phyloP scores from a whole-genome alignment of 352 stramenopile species.

The Pythium vanterpoolii region DNA sequence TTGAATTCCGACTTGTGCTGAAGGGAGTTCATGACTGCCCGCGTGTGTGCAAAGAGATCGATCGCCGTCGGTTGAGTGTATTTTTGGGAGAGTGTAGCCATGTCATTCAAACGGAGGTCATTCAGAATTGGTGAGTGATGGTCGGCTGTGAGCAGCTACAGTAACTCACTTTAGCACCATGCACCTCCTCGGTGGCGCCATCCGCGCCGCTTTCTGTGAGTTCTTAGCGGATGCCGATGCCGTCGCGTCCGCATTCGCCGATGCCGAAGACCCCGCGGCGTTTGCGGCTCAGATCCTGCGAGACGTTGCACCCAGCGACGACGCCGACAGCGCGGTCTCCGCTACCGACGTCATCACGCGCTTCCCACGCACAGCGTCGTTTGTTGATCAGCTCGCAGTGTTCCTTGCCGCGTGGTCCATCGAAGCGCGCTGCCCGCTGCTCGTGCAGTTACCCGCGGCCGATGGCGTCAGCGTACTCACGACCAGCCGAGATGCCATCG shows the following conservation, averaged over 20 bases:
- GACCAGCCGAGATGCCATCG: constrained; percentile 29
- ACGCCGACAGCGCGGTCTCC: neutral
- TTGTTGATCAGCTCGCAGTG: constrained; percentile 43
- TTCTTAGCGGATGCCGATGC: neutral
- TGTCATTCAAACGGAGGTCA: neutral
- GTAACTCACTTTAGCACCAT: neutral
- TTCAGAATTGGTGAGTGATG: neutral
- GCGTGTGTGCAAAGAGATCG: neutral
- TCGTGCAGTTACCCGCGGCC: constrained; percentile 22
- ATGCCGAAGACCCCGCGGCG: constrained; percentile 31
- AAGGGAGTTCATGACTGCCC: too few species aligned
- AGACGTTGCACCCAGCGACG: neutral
- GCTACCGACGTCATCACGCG: constrained; percentile 16
- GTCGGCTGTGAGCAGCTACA: neutral
- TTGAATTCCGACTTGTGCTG: too few species aligned
- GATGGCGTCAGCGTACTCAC: constrained; percentile 36
- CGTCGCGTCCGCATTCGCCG: constrained; percentile 5
- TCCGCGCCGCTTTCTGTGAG: neutral
- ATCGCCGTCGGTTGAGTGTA: too few species aligned
- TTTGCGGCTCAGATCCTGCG: constrained; percentile 46
- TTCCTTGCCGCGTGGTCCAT: constrained; percentile 41
- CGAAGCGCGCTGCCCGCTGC: constrained; percentile 32
- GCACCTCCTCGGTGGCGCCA: neutral
- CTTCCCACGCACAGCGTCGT: constrained; percentile 22
- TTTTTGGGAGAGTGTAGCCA: too few species aligned